Base-by-base conservation (phyloP, 306 rosid species). In the Elaeagnus macrophylla region DNA sequence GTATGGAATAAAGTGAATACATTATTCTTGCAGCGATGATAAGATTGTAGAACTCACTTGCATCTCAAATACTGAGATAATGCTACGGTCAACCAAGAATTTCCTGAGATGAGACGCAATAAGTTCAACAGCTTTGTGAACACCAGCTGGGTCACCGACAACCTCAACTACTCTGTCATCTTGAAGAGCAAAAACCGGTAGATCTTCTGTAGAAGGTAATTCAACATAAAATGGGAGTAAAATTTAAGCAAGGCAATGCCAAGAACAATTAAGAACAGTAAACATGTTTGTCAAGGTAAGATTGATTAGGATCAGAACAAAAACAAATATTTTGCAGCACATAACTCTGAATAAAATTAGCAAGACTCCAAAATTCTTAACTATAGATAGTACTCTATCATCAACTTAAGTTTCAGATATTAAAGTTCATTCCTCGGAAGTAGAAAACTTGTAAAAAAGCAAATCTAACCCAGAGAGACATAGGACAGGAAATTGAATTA, bases 121-220 rank as follows among this genome's bases (percentile, higher is more conserved):
- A 15, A 93, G 75, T 72, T 88, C 99, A 53, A 93, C 59, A 19
- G 94, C 99, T 75, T 79, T 84, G 61, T 88, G 99, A 69, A 93
- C 95, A 37, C 84, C 86, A 25, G 73, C 51, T 37, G 95, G 74
- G 43, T 93, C 96, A 58, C 96, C 99, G 39, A 79, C 76, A 60
- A 93, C 81, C 79, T 93, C 99, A 54, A 93, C 99, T 63, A 88
- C 90, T 67, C 96, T 75, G 66, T 93, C 99, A 74, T 93, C 99
- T 77, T 76, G 90, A 69, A 93, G 96, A 56, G 96, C 85, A 77
- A 88, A 93, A 59, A 75, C 57, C 39, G 99, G 99, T 39, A 93
- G 89, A 62, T 84, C 96, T 67, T 93, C 96, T 93, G 93, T 74
- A 76, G 49, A 59, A 73, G 51, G 70, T 11, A 42, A 60, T 48